Evolutionary conservation across 169 alveolate species (phyloP), one percentile per base, ranked within the genome.

Genomic region (Plasmodium fragile): DNA sequence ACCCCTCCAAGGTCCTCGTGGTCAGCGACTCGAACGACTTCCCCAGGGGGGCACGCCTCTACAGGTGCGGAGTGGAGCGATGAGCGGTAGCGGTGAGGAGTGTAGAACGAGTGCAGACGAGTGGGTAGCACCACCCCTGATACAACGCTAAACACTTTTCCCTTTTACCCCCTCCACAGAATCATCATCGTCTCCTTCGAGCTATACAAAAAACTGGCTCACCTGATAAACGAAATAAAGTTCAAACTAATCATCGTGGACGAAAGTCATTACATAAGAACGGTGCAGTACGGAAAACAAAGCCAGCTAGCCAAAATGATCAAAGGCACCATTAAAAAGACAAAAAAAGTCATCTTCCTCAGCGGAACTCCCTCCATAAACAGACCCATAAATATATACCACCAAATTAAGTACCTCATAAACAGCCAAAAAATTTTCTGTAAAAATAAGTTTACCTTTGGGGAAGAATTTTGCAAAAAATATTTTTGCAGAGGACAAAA

Each of bases 21-120:
- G 98, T 99, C 92, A 98, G 97, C 84, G 99, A 99, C 2, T 36
- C 98, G 34, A 84, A 84, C 81, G 92, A 84, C 59, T 36, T 71
- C 25, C 92, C 92, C 0, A 65, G 41, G 65, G 69, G 41, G 30
- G n/a, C 36, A 11, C 41, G 70, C 3, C 13, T 41, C 7, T 18
- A 79, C 36, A 79, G 41, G 70, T 28, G 34, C 1, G 70, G 4
- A 16, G 22, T 3, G 22, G n/a, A 16, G 16, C 16, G 3, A n/a
- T n/a, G n/a, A n/a, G n/a, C n/a, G n/a, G n/a, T n/a, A n/a, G n/a
- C n/a, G n/a, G n/a, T n/a, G n/a, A n/a, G n/a, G 55, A 45, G 55
- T 2, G 18, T 4, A 11, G 55, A 45, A 4, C n/a, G 55, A 10
- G 6, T 6, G 30, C 75, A 1, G 10, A 25, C 22, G 53, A 39